A percentile compares a stretch with the other conserved stretches of the same genome.
phyloP scores from a whole-genome alignment of 2,329 filamentous ascomycete species.

The Gyromitra esculenta region DNA sequence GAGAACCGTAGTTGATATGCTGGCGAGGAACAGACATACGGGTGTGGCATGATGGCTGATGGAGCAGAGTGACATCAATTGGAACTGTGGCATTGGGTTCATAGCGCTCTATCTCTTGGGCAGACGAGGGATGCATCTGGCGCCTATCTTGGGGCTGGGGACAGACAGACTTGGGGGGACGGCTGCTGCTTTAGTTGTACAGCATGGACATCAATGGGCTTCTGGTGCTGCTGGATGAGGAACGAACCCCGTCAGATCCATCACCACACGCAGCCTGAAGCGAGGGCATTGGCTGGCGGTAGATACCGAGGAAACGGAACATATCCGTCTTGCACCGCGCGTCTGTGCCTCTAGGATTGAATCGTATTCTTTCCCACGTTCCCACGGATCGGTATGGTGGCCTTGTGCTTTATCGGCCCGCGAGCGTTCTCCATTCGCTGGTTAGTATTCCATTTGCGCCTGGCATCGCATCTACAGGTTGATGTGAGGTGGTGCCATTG shows the following conservation, averaged over 20 bases:
- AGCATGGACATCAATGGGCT: neutral
- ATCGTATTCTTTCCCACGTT: neutral
- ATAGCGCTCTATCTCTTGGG: neutral
- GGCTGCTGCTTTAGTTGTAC: constrained; percentile 12
- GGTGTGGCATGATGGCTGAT: neutral
- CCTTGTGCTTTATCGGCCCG: neutral
- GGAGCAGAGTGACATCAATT: neutral
- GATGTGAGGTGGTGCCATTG: neutral
- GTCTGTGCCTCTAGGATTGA: neutral
- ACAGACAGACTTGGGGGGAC: neutral
- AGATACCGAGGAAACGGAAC: neutral
- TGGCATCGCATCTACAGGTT: neutral
- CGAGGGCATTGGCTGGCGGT: neutral
- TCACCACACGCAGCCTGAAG: neutral
- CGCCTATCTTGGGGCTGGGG: neutral
- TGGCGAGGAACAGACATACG: neutral
- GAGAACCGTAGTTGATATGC: neutral
- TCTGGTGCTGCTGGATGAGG: constrained; percentile 1
- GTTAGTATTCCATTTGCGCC: neutral
- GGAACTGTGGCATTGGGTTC: neutral
- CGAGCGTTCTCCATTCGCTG: neutral
- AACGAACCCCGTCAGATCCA: neutral
- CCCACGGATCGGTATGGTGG: neutral
- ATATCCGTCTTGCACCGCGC: neutral
- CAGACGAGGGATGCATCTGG: neutral